Evolutionary conservation across 345 rosid species (phyloP), one percentile per base, ranked within the genome.

Genomic region (Gossypium sturtianum): DNA sequence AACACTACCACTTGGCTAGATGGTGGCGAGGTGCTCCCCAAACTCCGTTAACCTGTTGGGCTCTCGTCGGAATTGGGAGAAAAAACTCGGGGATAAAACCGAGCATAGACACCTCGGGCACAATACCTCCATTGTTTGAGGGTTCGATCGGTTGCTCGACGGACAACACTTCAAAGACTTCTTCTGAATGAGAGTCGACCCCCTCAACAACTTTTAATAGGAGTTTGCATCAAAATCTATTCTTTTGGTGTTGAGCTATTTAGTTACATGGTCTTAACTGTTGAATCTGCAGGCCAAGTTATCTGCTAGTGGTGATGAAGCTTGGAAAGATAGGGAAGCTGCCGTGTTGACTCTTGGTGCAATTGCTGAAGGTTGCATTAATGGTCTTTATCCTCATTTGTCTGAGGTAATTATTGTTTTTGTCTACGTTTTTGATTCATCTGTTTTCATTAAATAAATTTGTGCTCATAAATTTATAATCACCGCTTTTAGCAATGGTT

Each of bases 261-360:
- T 5, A 34, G 7, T 34, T 34, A 34, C 41, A 34, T 34, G 41
- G 41, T 5, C 41, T 34, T 34, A 34, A 34, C 41, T 5, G 41
- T 34, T 34, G 41, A 34, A 34, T 63, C 68, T 76, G 80, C 86
- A 96, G 99, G 81, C 91, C 59, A 90, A 93, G 80, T 73, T 96
- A 79, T 80, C 97, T 25, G 73, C 85, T 73, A 79, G 81, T 84
- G 93, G 89, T 49, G 98, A 93, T 83, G 97, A 80, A 76, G 81
- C 93, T 70, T 96, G 99, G 99, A 96, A 91, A 86, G 97, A 93
- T 51, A 87, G 99, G 81, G 99, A 96, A 82, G 97, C 99, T 76
- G 98, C 99, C 59, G 99, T 96, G 71, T 86, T 96, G 88, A 94
- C 97, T 66, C 89, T 96, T 65, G 99, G 99, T 82, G 98, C 99